phyloP scores from a whole-genome alignment of 2,329 filamentous ascomycete genomes.

The Calonectria honghensis region DNA sequence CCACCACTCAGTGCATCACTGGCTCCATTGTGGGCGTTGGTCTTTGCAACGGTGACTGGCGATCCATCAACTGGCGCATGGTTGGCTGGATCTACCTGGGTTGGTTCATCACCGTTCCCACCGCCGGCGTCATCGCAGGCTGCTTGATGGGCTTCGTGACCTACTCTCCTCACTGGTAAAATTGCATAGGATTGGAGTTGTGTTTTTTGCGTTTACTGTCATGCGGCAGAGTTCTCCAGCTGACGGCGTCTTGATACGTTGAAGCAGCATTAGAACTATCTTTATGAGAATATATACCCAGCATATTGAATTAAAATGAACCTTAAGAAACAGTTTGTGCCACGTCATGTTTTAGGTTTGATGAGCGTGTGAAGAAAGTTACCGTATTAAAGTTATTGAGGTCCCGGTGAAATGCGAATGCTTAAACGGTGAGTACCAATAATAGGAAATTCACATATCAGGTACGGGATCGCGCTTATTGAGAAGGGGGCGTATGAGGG shows the following conservation, averaged over 20 bases:
- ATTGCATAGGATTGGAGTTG: not conserved
- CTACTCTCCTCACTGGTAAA: slow-evolving; percentile 73
- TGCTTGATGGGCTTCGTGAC: slow-evolving; percentile 78
- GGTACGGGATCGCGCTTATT: too few relatives aligned
- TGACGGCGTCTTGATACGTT: not conserved
- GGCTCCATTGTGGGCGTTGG: slow-evolving; percentile 78
- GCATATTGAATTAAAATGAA: not conserved
- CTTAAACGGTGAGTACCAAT: not conserved
- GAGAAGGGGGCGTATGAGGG: too few relatives aligned
- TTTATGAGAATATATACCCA: slow-evolving; percentile 6
- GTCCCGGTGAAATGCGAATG: not conserved
- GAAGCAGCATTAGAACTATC: too few relatives aligned
- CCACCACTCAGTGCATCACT: slow-evolving; percentile 79
- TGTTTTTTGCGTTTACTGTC: not conserved
- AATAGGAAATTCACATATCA: too few relatives aligned
- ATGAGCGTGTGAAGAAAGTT: not conserved
- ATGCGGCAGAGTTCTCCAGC: not conserved
- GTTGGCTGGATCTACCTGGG: slow-evolving; percentile 75
- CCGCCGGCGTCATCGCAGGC: slow-evolving; percentile 74
- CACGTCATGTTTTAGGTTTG: not conserved
- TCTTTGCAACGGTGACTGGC: slow-evolving; percentile 75
- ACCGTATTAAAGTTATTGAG: not conserved
- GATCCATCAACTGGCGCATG: slow-evolving; percentile 78
- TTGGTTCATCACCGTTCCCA: slow-evolving; percentile 77
- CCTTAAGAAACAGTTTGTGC: not conserved